These are phyloP conservation scores for Nitzschia palea DNA, from an alignment of 108 stramenopile genomes.

Conservation along the genomic window DNA sequence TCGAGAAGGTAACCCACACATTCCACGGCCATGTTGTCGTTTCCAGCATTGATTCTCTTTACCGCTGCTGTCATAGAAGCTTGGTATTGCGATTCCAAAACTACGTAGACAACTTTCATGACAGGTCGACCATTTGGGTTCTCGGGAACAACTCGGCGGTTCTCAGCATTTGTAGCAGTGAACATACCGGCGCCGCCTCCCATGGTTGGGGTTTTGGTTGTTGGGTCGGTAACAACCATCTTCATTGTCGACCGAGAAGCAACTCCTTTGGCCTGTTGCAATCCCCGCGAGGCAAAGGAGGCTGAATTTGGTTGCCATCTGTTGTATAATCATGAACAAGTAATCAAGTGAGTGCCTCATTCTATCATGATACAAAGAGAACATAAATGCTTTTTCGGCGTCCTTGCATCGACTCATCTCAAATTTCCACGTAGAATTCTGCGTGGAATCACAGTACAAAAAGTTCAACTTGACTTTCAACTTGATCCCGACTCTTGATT, in stretches of 20 bases:
- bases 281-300: conserved; percentile 26
- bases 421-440: conserved; percentile 30
- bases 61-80: conserved; percentile 93
- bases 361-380: background rate
- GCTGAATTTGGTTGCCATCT: conserved; percentile 36
- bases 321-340: background rate
- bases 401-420: background rate
- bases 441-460: conserved; percentile 30
- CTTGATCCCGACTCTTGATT: background rate
- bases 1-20: conserved; percentile 96
- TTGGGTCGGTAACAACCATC: conserved; percentile 73
- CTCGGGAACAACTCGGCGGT: conserved; percentile 88
- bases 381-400: background rate
- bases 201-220: conserved; percentile 28
- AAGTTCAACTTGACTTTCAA: conserved; percentile 38
- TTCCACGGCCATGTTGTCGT: conserved; percentile 94
- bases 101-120: conserved; percentile 96
- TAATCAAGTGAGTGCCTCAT: conserved; percentile 8
- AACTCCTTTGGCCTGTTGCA: conserved; percentile 22
- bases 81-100: conserved; percentile 97
- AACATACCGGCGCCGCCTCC: conserved; percentile 74
- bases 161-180: conserved; percentile 87
- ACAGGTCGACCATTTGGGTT: conserved; percentile 66
- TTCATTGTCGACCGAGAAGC: conserved; percentile 28
- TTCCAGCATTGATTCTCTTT: conserved; percentile 92